A percentile compares a stretch with the other conserved stretches of the same genome.
phyloP scores from a whole-genome alignment of 1,139 yeast species.

The Diutina ranongensis region DNA sequence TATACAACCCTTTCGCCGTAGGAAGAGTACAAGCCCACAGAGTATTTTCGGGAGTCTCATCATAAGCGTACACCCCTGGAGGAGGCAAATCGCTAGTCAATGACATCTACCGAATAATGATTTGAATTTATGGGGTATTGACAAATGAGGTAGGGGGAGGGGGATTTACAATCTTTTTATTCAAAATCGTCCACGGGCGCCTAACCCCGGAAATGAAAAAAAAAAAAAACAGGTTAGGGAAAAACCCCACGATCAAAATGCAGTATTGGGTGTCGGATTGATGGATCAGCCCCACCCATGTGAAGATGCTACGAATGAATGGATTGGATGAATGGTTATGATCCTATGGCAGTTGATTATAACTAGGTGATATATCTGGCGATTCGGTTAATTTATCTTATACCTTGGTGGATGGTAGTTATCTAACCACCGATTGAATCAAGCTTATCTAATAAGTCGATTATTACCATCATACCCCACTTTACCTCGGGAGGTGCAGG shows the following conservation, averaged over 20 bases:
- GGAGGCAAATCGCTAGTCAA: not conserved
- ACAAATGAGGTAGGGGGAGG: not conserved
- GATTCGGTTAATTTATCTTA: too few relatives aligned
- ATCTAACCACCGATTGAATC: too few relatives aligned
- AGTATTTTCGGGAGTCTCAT: slow-evolving; percentile 65
- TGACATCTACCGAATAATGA: not conserved
- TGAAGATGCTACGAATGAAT: too few relatives aligned
- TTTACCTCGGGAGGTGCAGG: not conserved
- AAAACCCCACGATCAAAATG: not conserved
- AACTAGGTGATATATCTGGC: too few relatives aligned
- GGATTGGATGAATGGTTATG: too few relatives aligned
- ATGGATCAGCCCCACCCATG: not conserved
- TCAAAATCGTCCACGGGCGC: not conserved
- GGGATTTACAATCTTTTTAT: not conserved
- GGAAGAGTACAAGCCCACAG: slow-evolving; percentile 94
- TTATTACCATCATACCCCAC: not conserved
- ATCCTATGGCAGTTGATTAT: too few relatives aligned
- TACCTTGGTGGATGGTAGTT: too few relatives aligned
- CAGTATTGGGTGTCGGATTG: not conserved
- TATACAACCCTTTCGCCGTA: slow-evolving; percentile 77
- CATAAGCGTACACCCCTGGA: slow-evolving; percentile 41
- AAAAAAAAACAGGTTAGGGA: too few relatives aligned
- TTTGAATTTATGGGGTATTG: not conserved
- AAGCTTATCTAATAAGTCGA: not conserved
- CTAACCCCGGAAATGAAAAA: not conserved